Evolutionary conservation across 768 basidiomycete genomes (phyloP), one percentile per base, ranked within the genome.

Genomic region (Russula sp.): DNA sequence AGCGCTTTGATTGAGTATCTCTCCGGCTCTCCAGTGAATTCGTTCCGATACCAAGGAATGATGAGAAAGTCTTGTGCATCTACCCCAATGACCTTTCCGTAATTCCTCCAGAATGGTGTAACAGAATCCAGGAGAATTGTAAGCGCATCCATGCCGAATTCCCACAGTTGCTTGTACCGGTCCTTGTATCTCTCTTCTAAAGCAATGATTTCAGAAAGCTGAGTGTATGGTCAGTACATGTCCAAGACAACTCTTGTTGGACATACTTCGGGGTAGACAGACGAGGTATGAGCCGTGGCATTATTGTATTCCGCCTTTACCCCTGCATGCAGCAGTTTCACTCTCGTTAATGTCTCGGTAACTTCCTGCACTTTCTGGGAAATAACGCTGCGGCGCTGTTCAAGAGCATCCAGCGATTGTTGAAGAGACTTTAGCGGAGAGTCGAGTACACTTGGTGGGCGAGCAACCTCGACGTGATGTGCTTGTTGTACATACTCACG

Each of bases 1-100:
- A 90, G 70, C 3, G 69, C 73, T 39, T 71, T 70, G 66, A 91
- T 82, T 7, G 75, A 77, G 68, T 89, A 90, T 66, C 83, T 78
- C 66, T 86, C 85, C 41, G 82, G 53, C 74, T 88, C 86, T 36
- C 89, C 89, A 0, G 89, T 90, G 69, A 90, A 91, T 69, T 90
- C 89, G 70, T 91, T 88, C 38, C 89, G 82, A 64, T 91, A 91
- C 67, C 88, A 79, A 7, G 89, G 89, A 60, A 91, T 83, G 66
- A 91, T 87, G 61, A 90, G 81, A 69, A 90, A 90, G 64, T 89
- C 87, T 50, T 85, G 83, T 47, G 88, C 79, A 67, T 91, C 89
- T 69, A 88, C 82, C 36, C 87, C 86, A 55, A 91, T 89, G n/a
- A 82, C 81, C 68, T 87, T 89, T 56, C 89, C 89, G 63, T 90